phyloP scores from a whole-genome alignment of 2,329 filamentous ascomycete genomes.

The Plenodomus tracheiphilus region DNA sequence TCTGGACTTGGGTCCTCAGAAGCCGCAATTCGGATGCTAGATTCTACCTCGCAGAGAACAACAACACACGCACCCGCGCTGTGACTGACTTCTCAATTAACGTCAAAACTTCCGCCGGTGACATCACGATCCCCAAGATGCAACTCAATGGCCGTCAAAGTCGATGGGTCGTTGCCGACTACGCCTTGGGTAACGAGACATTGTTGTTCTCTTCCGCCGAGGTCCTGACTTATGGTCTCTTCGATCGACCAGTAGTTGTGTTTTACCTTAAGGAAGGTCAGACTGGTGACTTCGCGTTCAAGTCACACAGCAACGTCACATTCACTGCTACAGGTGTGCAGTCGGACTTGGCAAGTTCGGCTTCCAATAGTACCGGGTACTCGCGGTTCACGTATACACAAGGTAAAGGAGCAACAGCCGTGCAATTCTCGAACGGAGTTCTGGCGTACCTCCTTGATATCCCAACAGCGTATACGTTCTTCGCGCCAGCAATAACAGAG shows the following conservation, averaged over 20 bases:
- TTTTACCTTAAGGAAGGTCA: slow-evolving; percentile 57
- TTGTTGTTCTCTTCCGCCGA: slow-evolving; percentile 58
- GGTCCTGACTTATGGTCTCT: slow-evolving; percentile 54
- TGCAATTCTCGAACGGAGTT: slow-evolving; percentile 56
- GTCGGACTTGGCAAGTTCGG: slow-evolving; percentile 39
- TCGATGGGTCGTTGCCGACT: slow-evolving; percentile 60
- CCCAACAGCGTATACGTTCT: slow-evolving; percentile 60
- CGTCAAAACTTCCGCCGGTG: slow-evolving; percentile 53
- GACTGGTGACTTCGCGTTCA: slow-evolving; percentile 55
- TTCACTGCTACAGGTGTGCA: slow-evolving; percentile 48
- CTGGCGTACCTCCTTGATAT: slow-evolving; percentile 59
- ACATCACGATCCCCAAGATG: slow-evolving; percentile 50
- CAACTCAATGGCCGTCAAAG: slow-evolving; percentile 57
- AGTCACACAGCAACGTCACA: slow-evolving; percentile 42
- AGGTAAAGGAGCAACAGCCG: slow-evolving; percentile 49
- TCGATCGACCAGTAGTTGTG: slow-evolving; percentile 53
- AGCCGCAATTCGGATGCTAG: slow-evolving; percentile 55
- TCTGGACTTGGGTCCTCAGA: slow-evolving; percentile 57
- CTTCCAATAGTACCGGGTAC: slow-evolving; percentile 16
- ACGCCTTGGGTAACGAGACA: slow-evolving; percentile 51
- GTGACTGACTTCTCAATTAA: slow-evolving; percentile 53
- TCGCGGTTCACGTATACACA: slow-evolving; percentile 53
- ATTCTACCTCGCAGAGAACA: slow-evolving; percentile 57
- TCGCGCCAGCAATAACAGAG: slow-evolving; percentile 54
- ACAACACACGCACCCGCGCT: slow-evolving; percentile 49